phyloP scores from a whole-genome alignment of 108 stramenopile species.

The Cyclotella distinguenda region DNA sequence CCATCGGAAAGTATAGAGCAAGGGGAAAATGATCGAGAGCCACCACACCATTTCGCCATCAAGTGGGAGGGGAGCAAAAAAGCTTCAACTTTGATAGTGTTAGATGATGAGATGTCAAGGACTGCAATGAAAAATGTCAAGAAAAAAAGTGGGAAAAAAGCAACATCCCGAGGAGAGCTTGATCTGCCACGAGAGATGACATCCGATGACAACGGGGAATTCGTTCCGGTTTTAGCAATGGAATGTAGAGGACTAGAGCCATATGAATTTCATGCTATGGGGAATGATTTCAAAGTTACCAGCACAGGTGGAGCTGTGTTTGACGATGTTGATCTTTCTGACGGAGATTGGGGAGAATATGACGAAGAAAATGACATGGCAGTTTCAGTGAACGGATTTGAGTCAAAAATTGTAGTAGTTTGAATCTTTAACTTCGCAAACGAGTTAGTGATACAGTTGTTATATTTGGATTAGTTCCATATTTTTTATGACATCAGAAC shows the following conservation, averaged over 20 bases:
- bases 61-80: constrained; percentile 87
- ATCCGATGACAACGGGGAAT: constrained; percentile 70
- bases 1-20: constrained; percentile 73
- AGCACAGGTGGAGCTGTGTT: constrained; percentile 66
- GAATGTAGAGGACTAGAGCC: constrained; percentile 83
- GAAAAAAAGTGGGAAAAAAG: constrained; percentile 51
- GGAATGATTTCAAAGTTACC: constrained; percentile 72
- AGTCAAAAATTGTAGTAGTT: constrained; percentile 76
- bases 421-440: too few species aligned
- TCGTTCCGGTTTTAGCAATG: constrained; percentile 71
- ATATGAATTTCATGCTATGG: constrained; percentile 81
- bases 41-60: constrained; percentile 72
- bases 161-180: constrained; percentile 44
- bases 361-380: constrained; percentile 80
- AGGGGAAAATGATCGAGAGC: constrained; percentile 67
- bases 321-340: constrained; percentile 81
- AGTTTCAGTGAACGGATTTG: constrained; percentile 65
- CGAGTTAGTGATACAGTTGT: too few species aligned
- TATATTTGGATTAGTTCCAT: too few species aligned
- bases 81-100: constrained; percentile 56
- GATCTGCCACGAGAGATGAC: constrained; percentile 47
- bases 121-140: constrained; percentile 68
- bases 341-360: constrained; percentile 89
- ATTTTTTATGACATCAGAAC: too few species aligned
- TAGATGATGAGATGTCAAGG: constrained; percentile 55